These are phyloP conservation scores for Sugiyamaella marilandica DNA, from an alignment of 805 yeast genomes.

Conservation along the genomic window DNA sequence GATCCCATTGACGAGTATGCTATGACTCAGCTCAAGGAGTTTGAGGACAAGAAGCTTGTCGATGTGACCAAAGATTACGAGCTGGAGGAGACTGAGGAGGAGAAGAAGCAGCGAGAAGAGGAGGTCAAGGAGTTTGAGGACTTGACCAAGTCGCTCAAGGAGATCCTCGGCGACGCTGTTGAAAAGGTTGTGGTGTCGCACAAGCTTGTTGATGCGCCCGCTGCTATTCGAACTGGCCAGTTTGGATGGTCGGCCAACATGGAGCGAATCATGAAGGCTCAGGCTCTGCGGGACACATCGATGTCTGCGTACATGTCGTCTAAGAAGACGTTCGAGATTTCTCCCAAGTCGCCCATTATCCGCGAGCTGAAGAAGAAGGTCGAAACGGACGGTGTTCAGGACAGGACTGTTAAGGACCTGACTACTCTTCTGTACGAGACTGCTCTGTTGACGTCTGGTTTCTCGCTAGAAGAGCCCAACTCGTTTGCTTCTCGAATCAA, in stretches of 20 bases:
- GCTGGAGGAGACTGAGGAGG: conserved; percentile 93
- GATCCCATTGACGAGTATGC: conserved; percentile 99
- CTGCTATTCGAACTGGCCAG: conserved; percentile 99
- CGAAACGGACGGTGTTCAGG: conserved; percentile 95
- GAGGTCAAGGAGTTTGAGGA: conserved; percentile 90
- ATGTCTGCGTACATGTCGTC: conserved; percentile 99
- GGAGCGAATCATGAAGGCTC: conserved; percentile 99
- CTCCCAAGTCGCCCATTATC: conserved; percentile 94
- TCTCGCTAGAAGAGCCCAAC: conserved; percentile 97
- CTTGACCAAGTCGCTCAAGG: conserved; percentile 93
- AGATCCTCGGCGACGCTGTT: conserved; percentile 95
- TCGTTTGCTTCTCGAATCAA: conserved; percentile 96
- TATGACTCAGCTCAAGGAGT: conserved; percentile 98
- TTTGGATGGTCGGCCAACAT: conserved; percentile 99
- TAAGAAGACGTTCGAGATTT: conserved; percentile 97
- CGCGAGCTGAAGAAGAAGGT: conserved; percentile 95
- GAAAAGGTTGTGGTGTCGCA: conserved; percentile 99
- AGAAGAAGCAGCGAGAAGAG: conserved; percentile 89
- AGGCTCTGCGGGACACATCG: conserved; percentile 96
- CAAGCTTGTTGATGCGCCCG: conserved; percentile 97
- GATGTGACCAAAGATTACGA: conserved; percentile 99
- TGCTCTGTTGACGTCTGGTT: conserved; percentile 97
- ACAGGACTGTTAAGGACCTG: conserved; percentile 96
- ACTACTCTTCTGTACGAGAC: conserved; percentile 96
- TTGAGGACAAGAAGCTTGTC: conserved; percentile 97